Conservation (phyloP, 331 rosid genomes). For the Saraca asoca region DNA sequence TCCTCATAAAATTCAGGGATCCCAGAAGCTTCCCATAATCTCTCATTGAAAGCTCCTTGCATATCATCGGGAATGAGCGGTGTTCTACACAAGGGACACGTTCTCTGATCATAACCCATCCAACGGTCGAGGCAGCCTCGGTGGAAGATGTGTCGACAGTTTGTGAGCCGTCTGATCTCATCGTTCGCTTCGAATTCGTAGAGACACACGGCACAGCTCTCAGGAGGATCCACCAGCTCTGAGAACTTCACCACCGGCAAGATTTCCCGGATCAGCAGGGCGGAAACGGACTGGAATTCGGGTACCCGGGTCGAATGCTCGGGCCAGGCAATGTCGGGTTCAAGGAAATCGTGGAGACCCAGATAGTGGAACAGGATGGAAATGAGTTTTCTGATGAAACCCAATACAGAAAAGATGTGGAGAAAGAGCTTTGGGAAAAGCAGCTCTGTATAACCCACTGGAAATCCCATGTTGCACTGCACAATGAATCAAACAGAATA, state of each 20-base stretch:
- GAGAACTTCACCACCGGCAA: conserved; percentile 70
- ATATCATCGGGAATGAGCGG: conserved; percentile 62
- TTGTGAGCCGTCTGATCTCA: conserved; percentile 71
- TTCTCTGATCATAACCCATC: conserved; percentile 78
- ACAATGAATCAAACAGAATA: too few species aligned
- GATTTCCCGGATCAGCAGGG: conserved; percentile 58
- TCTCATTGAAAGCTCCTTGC: conserved; percentile 58
- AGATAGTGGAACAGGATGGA: conserved; percentile 41
- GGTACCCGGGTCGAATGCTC: conserved; percentile 23
- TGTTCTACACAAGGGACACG: conserved; percentile 85
- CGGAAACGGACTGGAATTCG: conserved; percentile 52
- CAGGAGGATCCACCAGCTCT: conserved; percentile 59
- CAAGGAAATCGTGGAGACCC: conserved; percentile 64
- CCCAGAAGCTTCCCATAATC: conserved; percentile 64
- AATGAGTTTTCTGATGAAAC: conserved; percentile 56
- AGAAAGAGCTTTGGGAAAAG: conserved; percentile 66
- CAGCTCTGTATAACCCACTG: conserved; percentile 69
- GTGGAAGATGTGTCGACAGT: conserved; percentile 89
- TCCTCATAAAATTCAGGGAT: conserved; percentile 56
- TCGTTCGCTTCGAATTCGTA: conserved; percentile 68
- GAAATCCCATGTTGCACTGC: conserved; percentile 61
- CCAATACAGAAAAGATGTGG: conserved; percentile 54
- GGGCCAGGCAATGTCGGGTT: conserved; percentile 64
- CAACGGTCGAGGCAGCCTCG: conserved; percentile 80
- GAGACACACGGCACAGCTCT: conserved; percentile 77